phyloP scores from a whole-genome alignment of 148 eudicot genomes.

The Silene conica region DNA sequence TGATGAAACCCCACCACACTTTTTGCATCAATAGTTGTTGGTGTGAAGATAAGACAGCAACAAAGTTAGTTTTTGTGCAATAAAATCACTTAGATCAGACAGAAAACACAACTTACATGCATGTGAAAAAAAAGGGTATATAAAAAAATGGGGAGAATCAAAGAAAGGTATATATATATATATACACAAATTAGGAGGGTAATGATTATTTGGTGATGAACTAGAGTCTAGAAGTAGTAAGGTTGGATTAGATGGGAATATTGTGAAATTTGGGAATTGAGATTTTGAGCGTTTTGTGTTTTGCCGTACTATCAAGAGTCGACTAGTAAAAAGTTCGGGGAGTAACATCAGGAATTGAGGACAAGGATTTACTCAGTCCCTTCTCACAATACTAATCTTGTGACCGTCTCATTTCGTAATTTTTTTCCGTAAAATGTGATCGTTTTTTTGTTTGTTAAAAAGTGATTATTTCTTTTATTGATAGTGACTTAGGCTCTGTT shows the following conservation, averaged over 20 bases:
- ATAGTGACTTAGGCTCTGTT: too few species aligned
- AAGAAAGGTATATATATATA: not conserved
- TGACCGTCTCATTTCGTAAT: too few species aligned
- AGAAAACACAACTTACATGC: conserved; percentile 19
- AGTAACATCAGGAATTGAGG: too few species aligned
- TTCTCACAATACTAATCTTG: too few species aligned
- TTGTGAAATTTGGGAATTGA: not conserved
- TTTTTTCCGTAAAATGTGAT: too few species aligned
- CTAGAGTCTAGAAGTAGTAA: not conserved
- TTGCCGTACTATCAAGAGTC: not conserved
- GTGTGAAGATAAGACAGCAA: conserved; percentile 18
- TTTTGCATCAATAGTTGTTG: not conserved
- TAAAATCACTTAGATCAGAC: conserved; percentile 21
- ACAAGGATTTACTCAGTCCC: too few species aligned
- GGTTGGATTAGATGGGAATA: not conserved
- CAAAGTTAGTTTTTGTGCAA: not conserved
- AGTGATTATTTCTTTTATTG: too few species aligned
- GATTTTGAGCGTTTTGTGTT: not conserved
- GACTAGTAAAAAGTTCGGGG: not conserved
- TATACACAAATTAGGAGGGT: not conserved
- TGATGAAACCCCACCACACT: conserved; percentile 18
- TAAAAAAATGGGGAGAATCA: not conserved
- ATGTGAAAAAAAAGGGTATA: conserved; percentile 1
- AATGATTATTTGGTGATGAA: not conserved
- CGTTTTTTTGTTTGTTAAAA: too few species aligned